Conservation (phyloP, 1,284 basidiomycete genomes). For the Tilletia horrida region DNA sequence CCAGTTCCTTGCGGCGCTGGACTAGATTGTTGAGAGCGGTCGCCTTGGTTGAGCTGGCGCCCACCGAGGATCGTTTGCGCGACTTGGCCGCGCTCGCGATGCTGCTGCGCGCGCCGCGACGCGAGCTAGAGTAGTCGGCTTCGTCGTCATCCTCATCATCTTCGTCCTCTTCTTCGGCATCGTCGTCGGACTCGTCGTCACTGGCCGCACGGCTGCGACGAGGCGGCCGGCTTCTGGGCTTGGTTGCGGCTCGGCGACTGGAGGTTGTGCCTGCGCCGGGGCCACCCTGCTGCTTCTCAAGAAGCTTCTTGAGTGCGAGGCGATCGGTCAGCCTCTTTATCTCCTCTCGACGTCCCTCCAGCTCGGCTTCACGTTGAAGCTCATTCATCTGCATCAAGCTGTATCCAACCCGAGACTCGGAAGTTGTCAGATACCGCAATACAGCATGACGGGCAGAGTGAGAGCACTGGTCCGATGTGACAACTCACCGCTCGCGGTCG, state of each 20-base stretch:
- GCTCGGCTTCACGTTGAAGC: constrained; percentile 79
- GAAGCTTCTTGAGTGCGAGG: constrained; percentile 64
- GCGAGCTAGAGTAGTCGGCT: neutral
- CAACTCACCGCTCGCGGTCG: constrained; percentile 69
- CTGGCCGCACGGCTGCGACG: constrained; percentile 51
- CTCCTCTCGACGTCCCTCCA: constrained; percentile 75
- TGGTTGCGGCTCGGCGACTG: constrained; percentile 16
- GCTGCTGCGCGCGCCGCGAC: neutral
- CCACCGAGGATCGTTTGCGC: constrained; percentile 12
- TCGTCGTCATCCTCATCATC: constrained; percentile 15
- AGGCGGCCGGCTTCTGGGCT: constrained; percentile 22
- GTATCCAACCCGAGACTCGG: constrained; percentile 12
- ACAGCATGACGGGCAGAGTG: no score
- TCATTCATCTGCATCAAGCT: constrained; percentile 78
- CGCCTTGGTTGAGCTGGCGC: neutral
- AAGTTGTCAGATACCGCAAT: neutral
- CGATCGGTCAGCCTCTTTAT: constrained; percentile 71
- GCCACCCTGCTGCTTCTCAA: constrained; percentile 28
- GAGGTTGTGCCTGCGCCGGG: constrained; percentile 25
- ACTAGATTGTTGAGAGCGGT: neutral
- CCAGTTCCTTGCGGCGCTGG: neutral
- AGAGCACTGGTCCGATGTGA: no score
- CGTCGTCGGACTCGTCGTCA: constrained; percentile 61
- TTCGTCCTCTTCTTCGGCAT: constrained; percentile 67
- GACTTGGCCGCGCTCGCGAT: constrained; percentile 12